Evolutionary conservation across 2,329 filamentous ascomycete genomes (phyloP), one percentile per base, ranked within the genome.

Genomic region (Aspergillus proliferans): DNA sequence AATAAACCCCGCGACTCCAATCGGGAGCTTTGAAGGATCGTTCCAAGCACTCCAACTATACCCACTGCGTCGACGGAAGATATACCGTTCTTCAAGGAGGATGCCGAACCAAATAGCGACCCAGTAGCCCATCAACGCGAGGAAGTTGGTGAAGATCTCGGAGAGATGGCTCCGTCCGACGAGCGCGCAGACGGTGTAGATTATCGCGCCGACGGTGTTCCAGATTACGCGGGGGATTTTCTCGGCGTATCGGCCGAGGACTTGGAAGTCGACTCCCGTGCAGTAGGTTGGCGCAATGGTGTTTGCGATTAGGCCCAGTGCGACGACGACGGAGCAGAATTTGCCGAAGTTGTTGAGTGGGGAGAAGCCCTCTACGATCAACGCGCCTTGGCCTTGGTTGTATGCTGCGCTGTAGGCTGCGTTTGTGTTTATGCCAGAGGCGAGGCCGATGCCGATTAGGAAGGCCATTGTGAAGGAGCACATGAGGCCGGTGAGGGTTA

Each of bases 81-180:
- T 71, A 18, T 83, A 62, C 44, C 83, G 77, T 59, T 87, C 84
- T 51, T 73, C 69, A 12, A 72, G 64, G 2, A 80, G 71, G 43
- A 87, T 84, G 1, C 77, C 76, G 18, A 85, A 74, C 80, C 82
- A 85, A 41, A 85, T 80, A 12, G 76, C 76, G 14, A 85, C 76
- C 83, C 82, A 87, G 65, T 86, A 87, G 1, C 84, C 84, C 80
- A 87, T 86, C 19, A 87, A 68, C 0, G 82, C 81, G 4, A 87
- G 72, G 62, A 87, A 86, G 61, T 86, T 86, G 9, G 80, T 81
- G 61, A 87, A 85, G 50, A 87, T 84, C 22, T 75, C 75, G 0
- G 81, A 78, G 2, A 87, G 73, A 55, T 82, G 67, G 21, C 76
- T 73, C 12, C 82, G 76, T 0, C 84, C 84, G 1, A 77, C 83